A percentile compares a stretch with the other conserved stretches of the same genome.
These are phyloP conservation scores for Anaeramoeba flamelloides DNA, from an alignment of 78 protist genomes.

Conservation along the genomic window DNA sequence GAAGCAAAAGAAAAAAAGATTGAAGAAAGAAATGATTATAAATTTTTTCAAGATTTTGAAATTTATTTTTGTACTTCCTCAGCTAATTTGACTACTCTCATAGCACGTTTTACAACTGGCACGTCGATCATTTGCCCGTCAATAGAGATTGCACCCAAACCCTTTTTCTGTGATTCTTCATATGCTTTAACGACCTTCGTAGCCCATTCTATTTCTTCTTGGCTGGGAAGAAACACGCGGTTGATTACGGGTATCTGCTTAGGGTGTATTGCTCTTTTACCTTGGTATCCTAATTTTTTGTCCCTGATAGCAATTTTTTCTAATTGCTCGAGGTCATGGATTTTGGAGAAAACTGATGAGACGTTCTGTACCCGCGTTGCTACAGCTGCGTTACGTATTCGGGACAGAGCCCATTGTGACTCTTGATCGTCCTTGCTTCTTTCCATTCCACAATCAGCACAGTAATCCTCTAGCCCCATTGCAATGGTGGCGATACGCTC, in stretches of 20 bases:
- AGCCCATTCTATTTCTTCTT: neutral
- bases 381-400: slow-evolving; percentile 18
- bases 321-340: slow-evolving; percentile 15
- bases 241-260: neutral
- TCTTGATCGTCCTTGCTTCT: slow-evolving; percentile 14
- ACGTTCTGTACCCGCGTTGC: slow-evolving; percentile 8
- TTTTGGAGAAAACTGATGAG: slow-evolving; percentile 5
- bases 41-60: no score
- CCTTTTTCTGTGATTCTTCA: neutral
- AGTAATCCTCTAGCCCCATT: slow-evolving; percentile 26
- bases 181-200: neutral
- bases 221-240: slow-evolving; percentile 2
- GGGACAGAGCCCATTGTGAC: slow-evolving; percentile 14
- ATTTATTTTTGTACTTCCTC: no score
- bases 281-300: slow-evolving; percentile 7
- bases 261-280: slow-evolving; percentile 19
- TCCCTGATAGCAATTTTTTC: neutral
- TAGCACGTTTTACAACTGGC: slow-evolving; percentile 21
- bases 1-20: no score
- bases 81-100: neutral
- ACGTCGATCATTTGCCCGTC: slow-evolving; percentile 15
- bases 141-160: slow-evolving; percentile 4
- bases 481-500: neutral
- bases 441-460: slow-evolving; percentile 5
- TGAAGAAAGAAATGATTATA: no score